A percentile compares a stretch with the other conserved stretches of the same genome.
Conservation (phyloP, 768 basidiomycete species). For the Boletus pseudo-olivaceus region DNA sequence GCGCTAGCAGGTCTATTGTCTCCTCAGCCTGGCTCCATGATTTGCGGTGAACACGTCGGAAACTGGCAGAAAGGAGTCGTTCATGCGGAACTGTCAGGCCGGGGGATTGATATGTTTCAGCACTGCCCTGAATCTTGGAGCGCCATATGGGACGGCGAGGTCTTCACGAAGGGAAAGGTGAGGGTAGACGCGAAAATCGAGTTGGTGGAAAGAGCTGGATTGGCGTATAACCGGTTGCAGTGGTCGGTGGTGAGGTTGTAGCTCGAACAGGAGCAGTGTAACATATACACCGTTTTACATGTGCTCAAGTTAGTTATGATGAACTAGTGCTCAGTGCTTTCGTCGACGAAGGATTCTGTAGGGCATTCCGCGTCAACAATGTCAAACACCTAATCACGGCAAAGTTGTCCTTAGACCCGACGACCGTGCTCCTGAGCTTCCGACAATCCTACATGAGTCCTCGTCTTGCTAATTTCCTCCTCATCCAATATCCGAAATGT, state of each 20-base stretch:
- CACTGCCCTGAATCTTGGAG: constrained; percentile 35
- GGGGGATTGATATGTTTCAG: constrained; percentile 19
- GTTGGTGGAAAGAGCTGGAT: background rate
- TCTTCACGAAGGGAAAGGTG: constrained; percentile 26
- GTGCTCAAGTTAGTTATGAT: background rate
- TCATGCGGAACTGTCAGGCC: background rate
- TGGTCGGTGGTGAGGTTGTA: constrained; percentile 16
- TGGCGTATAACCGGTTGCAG: constrained; percentile 6
- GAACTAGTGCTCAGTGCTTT: too few species aligned
- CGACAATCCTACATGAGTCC: constrained; percentile 10
- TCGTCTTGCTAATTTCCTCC: background rate
- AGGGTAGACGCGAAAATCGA: constrained; percentile 2
- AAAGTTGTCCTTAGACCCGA: background rate
- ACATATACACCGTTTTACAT: background rate
- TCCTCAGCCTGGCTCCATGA: constrained; percentile 27
- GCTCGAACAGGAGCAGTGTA: background rate
- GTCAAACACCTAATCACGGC: constrained; percentile 12
- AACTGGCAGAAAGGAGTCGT: background rate
- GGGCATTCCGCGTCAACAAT: constrained; percentile 9
- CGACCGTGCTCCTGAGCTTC: background rate
- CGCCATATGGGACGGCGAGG: constrained; percentile 36
- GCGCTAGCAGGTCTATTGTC: constrained; percentile 30
- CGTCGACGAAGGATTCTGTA: too few species aligned
- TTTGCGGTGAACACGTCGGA: constrained; percentile 29
- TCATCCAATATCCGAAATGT: constrained; percentile 9